phyloP scores from a whole-genome alignment of 2,329 filamentous ascomycete genomes.

The Diaporthe caulivora region DNA sequence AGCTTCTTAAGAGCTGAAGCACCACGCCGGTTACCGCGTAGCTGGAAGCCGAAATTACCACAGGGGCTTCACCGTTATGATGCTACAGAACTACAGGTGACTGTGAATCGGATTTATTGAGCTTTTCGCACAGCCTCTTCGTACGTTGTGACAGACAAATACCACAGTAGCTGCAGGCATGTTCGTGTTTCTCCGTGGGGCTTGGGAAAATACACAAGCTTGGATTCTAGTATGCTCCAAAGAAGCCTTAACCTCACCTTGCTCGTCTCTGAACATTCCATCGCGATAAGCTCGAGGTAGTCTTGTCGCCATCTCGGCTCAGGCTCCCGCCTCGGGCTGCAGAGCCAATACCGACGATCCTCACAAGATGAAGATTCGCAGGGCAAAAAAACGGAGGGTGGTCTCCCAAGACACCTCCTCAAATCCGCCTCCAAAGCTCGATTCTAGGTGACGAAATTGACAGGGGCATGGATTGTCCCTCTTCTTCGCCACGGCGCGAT shows the following conservation, averaged over 20 bases:
- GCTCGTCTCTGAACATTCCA: not conserved
- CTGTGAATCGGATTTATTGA: slow-evolving; percentile 21
- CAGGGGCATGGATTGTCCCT: not conserved
- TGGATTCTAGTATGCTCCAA: no score
- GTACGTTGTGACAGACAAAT: not conserved
- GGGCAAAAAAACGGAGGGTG: no score
- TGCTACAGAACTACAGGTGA: slow-evolving; percentile 13
- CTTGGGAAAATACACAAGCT: not conserved
- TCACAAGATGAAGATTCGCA: no score
- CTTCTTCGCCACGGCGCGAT: not conserved
- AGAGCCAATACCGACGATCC: not conserved
- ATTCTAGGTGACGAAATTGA: no score
- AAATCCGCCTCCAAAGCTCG: no score
- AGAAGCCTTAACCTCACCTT: not conserved
- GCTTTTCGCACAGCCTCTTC: not conserved
- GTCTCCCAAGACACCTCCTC: no score
- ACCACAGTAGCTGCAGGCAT: not conserved
- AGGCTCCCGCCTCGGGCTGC: not conserved
- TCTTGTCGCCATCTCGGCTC: not conserved
- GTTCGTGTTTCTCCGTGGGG: not conserved
- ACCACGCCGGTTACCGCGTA: not conserved
- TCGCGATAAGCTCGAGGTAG: not conserved
- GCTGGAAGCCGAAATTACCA: slow-evolving; percentile 9
- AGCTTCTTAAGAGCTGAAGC: not conserved
- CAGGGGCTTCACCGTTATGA: slow-evolving; percentile 1